A percentile compares a stretch with the other conserved stretches of the same genome.
Evolutionary conservation across 73 alveolate genomes (phyloP).

Genomic region (Stentor roeselii): DNA sequence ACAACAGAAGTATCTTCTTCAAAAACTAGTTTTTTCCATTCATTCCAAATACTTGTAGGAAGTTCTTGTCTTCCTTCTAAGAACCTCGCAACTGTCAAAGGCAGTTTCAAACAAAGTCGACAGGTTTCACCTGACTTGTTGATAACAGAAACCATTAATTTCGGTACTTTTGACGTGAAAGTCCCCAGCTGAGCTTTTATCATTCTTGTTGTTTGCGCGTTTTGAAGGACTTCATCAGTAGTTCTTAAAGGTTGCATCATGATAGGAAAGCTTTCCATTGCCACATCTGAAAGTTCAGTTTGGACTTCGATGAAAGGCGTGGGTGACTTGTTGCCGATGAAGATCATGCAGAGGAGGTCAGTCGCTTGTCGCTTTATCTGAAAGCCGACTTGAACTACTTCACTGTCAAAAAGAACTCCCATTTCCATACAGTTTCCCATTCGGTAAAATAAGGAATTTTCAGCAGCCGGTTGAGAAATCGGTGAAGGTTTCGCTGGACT

Average conservation of each 20-base stretch:
- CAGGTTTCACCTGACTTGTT: neutral
- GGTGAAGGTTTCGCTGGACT: too few relatives aligned
- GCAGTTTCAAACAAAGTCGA: neutral
- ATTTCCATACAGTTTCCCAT: slow-evolving; percentile 17
- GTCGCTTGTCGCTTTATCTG: neutral
- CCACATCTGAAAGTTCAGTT: neutral
- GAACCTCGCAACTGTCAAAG: slow-evolving; percentile 17
- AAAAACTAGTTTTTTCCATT: neutral
- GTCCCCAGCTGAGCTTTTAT: neutral
- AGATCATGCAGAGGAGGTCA: neutral
- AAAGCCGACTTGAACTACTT: neutral
- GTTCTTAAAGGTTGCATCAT: neutral
- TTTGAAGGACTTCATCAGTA: neutral
- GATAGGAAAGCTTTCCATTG: neutral
- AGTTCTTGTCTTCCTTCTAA: neutral
- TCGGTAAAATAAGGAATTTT: neutral
- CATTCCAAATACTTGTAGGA: neutral
- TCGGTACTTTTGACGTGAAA: neutral
- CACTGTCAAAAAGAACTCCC: neutral
- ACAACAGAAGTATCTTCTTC: neutral
- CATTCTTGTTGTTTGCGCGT: neutral
- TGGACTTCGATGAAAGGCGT: neutral
- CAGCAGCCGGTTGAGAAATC: neutral
- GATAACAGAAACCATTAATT: neutral
- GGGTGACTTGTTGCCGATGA: neutral